phyloP scores from a whole-genome alignment of 257 asterid species.

The Phtheirospermum japonicum region DNA sequence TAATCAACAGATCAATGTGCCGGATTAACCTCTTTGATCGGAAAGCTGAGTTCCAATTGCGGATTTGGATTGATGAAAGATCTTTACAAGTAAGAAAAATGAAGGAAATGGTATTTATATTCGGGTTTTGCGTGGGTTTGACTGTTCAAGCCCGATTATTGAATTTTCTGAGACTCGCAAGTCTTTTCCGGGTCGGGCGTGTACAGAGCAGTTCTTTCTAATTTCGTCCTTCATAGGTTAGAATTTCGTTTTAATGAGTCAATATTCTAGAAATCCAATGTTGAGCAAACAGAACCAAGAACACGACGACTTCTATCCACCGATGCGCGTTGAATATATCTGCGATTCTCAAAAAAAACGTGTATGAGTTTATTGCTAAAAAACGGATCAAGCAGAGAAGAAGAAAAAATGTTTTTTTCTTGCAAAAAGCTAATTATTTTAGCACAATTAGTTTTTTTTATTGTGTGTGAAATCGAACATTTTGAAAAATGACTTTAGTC shows the following conservation, averaged over 20 bases:
- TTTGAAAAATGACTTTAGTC: too few relatives aligned
- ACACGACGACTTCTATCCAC: too few relatives aligned
- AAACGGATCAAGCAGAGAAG: too few relatives aligned
- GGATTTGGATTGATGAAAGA: conserved; percentile 22
- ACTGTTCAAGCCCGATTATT: conserved; percentile 34
- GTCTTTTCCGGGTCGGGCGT: conserved; percentile 33
- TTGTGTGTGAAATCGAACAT: too few relatives aligned
- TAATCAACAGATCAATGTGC: conserved; percentile 20
- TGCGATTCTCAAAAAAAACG: too few relatives aligned
- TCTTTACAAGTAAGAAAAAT: neutral
- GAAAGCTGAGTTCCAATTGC: conserved; percentile 26
- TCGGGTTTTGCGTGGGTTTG: conserved; percentile 42
- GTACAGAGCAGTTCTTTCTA: neutral
- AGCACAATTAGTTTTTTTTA: too few relatives aligned
- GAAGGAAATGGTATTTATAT: conserved; percentile 14
- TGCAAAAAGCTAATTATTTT: too few relatives aligned
- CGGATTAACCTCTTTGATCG: conserved; percentile 25
- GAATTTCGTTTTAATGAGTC: neutral
- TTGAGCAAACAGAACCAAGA: too few relatives aligned
- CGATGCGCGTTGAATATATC: too few relatives aligned
- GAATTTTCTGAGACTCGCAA: conserved; percentile 31
- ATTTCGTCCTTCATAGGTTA: neutral
- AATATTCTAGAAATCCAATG: too few relatives aligned
- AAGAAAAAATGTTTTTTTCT: too few relatives aligned
- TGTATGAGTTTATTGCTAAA: too few relatives aligned